These are phyloP conservation scores for Saksenaea vasiformis DNA, from an alignment of 371 early-diverging fungal genomes.

Conservation along the genomic window DNA sequence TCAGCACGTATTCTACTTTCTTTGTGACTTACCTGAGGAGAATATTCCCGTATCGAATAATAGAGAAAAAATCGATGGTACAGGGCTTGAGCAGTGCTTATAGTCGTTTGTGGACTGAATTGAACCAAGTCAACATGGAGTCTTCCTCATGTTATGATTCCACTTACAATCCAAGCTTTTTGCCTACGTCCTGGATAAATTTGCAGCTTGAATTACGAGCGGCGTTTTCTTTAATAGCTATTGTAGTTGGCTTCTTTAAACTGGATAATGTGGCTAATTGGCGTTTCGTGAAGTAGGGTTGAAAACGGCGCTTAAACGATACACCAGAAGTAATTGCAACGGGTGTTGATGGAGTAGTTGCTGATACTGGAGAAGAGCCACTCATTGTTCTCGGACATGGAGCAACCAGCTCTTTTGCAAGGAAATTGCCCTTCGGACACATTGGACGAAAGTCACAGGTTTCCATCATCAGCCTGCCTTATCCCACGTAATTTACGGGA, in stretches of 20 bases:
- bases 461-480: too few relatives aligned
- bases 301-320: constrained; percentile 37
- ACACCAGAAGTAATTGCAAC: constrained; percentile 33
- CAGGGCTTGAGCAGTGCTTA: constrained; percentile 72
- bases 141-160: neutral
- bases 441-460: too few relatives aligned
- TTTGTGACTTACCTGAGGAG: constrained; percentile 31
- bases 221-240: constrained; percentile 29
- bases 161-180: constrained; percentile 50
- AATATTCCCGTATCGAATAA: constrained; percentile 55
- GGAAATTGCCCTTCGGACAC: too few relatives aligned
- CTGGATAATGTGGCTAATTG: constrained; percentile 36
- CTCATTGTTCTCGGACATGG: constrained; percentile 14
- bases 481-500: too few relatives aligned
- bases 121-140: neutral
- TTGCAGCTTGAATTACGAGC: constrained; percentile 44
- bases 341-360: constrained; percentile 30
- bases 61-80: constrained; percentile 72
- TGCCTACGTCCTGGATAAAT: constrained; percentile 53
- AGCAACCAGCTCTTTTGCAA: too few relatives aligned
- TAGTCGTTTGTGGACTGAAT: constrained; percentile 69
- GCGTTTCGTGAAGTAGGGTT: constrained; percentile 47
- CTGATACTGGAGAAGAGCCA: constrained; percentile 26
- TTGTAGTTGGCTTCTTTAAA: constrained; percentile 25
- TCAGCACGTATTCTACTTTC: neutral